Evolutionary conservation across 495 filamentous ascomycete species (phyloP), one percentile per base, ranked within the genome.

Genomic region (Halenospora varia): DNA sequence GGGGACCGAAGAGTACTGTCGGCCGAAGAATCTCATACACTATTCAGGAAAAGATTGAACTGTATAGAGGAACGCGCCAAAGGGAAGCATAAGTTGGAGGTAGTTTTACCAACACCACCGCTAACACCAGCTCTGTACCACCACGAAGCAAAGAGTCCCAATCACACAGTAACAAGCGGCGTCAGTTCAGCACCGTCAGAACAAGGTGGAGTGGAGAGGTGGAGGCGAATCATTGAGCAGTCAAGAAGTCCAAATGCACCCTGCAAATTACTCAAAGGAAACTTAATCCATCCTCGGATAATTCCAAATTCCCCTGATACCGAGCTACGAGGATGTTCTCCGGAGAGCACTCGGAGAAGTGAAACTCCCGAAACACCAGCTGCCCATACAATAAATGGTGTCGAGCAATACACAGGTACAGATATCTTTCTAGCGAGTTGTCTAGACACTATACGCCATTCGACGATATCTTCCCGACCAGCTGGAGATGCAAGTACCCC

Each of bases 41-140:
- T 62, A 4, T 62, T 58, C 26, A 20, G 48, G 19, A 39, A 48
- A 53, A 13, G 53, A 53, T 25, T 44, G 13, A 20, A 23, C 17
- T 18, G 11, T 39, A 57, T 53, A 44, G 1, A 10, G 17, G 18
- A 25, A 25, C 4, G 20, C 2, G 10, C 35, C 23, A 17, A 42
- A 44, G 4, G 35, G 2, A 25, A 18, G 22, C 42, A 20, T 4
- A n/a, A 46, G 8, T 17, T 17, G n/a, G 17, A 6, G n/a, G 42
- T 8, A 4, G 15, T 20, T 46, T 26, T 54, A n/a, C 51, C 40
- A 11, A 54, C 39, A 17, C 51, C 51, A 17, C 51, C 51, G 9
- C 10, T 25, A 11, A 41, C 51, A 15, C 51, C 51, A n/a, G 39
- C 11, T 10, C 19, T 22, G 2, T 10, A 42, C 8, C 8, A n/a